Evolutionary conservation across 176 grass and related monocot species (phyloP), one percentile per base, ranked within the genome.

Genomic region (Avena sativa): DNA sequence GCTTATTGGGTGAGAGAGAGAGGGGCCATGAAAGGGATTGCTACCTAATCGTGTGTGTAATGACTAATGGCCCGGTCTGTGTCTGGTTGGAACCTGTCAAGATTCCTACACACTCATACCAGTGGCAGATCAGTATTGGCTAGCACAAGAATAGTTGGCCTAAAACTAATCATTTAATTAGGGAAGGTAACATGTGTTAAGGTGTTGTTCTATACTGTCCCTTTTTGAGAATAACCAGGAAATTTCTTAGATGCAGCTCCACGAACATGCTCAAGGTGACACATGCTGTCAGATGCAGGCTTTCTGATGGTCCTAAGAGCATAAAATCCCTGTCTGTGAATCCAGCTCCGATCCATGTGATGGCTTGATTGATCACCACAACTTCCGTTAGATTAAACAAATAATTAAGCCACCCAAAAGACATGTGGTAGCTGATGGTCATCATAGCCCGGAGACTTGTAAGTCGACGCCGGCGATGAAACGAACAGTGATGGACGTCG

Each of bases 391-490:
- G 23, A 63, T 25, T 71, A 60, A 65, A 40, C 19, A 26, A 30
- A 47, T 32, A 84, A 17, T n/a, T 40, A 75, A 48, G 46, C 48
- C 51, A 20, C 48, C 61, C 47, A 19, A 32, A 64, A 53, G 12
- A 21, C 49, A 76, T 81, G 40, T 13, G 46, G 15, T 65, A 46
- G 23, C 63, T 9, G 46, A 13, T 74, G 55, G 9, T 79, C 74
- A 83, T 84, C 40, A 88, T 59, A 23, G 58, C 53, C 40, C 36
- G 32, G 67, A 85, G 70, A 70, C 90, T 88, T 88, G 4, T 6
- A 32, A 59, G 86, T 85, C 77, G 48, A 81, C 51, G 50, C 67
- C 30, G 43, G 74, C 17, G 46, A 4, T 73, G 80, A 25, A 20
- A 30, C 15, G 5, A 83, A 69, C 50, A 28, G 34, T 38, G 4